phyloP scores from a whole-genome alignment of 306 rosid species.

The Urtica urens region DNA sequence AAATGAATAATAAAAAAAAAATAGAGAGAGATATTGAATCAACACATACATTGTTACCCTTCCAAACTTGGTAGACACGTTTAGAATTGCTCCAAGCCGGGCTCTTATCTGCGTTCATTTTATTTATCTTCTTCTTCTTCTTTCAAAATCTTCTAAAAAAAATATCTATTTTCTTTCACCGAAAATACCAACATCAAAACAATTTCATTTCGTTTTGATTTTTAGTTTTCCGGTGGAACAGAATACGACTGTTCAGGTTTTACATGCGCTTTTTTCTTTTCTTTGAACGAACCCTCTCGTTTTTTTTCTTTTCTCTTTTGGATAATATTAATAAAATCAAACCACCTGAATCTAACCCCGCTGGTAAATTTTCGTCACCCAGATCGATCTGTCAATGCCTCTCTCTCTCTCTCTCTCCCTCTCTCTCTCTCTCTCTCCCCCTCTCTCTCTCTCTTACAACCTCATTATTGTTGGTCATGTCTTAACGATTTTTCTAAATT shows the following conservation, averaged over 20 bases:
- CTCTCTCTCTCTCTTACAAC: slow-evolving; percentile 6
- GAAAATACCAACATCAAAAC: slow-evolving; percentile 6
- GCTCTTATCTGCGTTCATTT: slow-evolving; percentile 13
- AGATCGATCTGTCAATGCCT: slow-evolving; percentile 1
- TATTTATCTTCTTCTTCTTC: neutral
- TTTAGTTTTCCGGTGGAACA: neutral
- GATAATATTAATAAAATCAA: slow-evolving; percentile 4
- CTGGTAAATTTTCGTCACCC: neutral
- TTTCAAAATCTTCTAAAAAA: no score
- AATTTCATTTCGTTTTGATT: neutral
- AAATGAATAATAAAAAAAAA: neutral
- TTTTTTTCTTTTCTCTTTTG: neutral
- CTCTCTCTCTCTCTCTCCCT: neutral
- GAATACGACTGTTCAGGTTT: neutral
- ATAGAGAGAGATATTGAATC: neutral
- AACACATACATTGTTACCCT: slow-evolving; percentile 60
- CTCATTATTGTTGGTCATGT: neutral
- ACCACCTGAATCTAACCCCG: neutral
- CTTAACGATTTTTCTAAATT: slow-evolving; percentile 2
- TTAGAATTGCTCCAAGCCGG: slow-evolving; percentile 18
- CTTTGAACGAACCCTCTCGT: neutral
- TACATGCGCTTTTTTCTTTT: neutral
- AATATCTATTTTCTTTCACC: slow-evolving; percentile 1
- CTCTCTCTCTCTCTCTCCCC: neutral
- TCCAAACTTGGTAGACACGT: slow-evolving; percentile 58